Conservation (phyloP, 1,284 basidiomycete genomes). For the Schizopora paradoxa region DNA sequence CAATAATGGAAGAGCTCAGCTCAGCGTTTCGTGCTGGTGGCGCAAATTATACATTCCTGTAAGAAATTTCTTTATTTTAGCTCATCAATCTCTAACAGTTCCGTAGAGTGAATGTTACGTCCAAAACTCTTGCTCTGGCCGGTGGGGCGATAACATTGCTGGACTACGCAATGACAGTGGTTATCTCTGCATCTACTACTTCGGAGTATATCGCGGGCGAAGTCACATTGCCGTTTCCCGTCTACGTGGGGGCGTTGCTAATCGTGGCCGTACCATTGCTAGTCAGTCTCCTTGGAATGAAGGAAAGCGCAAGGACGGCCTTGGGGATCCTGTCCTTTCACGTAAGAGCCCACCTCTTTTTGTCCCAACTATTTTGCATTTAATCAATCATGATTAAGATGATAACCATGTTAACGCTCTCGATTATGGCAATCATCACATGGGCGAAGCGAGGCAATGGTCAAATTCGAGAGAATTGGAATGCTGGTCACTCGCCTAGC, state of each 20-base stretch:
- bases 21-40: conserved; percentile 62
- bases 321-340: conserved; percentile 52
- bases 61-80: conserved; percentile 17
- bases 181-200: conserved; percentile 68
- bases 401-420: conserved; percentile 48
- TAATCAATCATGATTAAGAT: conserved; percentile 32
- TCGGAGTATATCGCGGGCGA: conserved; percentile 62
- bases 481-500: conserved; percentile 29
- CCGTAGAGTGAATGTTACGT: conserved; percentile 54
- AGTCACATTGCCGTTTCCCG: conserved; percentile 46
- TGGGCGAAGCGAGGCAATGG: conserved; percentile 47
- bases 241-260: conserved; percentile 42
- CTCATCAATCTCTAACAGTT: not conserved
- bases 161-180: conserved; percentile 59
- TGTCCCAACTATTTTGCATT: conserved; percentile 8
- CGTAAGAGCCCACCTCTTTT: conserved; percentile 31
- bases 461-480: conserved; percentile 55
- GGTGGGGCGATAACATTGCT: conserved; percentile 58
- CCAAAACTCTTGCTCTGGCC: conserved; percentile 52
- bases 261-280: conserved; percentile 48
- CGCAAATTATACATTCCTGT: conserved; percentile 65
- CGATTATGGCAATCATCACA: conserved; percentile 41
- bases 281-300: conserved; percentile 53
- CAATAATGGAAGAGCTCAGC: conserved; percentile 64
- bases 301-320: conserved; percentile 56